Percentiles rank a stretch among this genome's conserved stretches.
Conservation (phyloP, 345 rosid genomes). For the Luvunga scandens region DNA sequence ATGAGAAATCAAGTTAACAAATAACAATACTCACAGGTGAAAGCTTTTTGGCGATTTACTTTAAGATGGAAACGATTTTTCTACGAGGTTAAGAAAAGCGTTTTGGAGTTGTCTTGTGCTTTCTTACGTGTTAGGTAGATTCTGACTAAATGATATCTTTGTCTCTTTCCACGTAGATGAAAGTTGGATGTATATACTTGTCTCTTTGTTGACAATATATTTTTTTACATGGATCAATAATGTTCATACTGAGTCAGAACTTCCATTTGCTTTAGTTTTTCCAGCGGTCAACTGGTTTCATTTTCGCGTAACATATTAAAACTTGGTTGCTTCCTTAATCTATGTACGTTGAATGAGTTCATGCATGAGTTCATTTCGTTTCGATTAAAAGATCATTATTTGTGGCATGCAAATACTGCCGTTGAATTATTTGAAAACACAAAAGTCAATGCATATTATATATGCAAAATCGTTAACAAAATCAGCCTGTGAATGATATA, state of each 20-base stretch:
- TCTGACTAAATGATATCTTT: too few species aligned
- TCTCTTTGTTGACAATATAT: slow-evolving; percentile 8
- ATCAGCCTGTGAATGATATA: too few species aligned
- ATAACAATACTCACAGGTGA: too few species aligned
- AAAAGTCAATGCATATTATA: too few species aligned
- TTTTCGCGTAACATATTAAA: background rate
- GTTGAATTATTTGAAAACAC: too few species aligned
- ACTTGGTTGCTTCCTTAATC: background rate
- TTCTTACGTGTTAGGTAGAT: slow-evolving; percentile 22
- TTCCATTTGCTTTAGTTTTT: background rate
- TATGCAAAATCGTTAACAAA: too few species aligned
- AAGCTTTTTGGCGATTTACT: slow-evolving; percentile 3
- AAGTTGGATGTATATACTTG: slow-evolving; percentile 10
- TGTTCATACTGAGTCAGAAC: background rate
- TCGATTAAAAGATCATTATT: too few species aligned
- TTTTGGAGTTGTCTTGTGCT: slow-evolving; percentile 16
- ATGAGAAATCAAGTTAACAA: too few species aligned
- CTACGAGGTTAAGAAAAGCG: background rate
- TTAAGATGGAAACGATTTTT: too few species aligned
- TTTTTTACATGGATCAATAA: background rate
- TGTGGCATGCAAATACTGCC: too few species aligned
- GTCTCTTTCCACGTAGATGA: slow-evolving; percentile 3
- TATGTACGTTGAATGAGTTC: background rate
- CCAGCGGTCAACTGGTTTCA: background rate
- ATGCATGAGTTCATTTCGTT: too few species aligned